These are phyloP conservation scores for Nemophila menziesii DNA, from an alignment of 257 asterid species.

Conservation along the genomic window DNA sequence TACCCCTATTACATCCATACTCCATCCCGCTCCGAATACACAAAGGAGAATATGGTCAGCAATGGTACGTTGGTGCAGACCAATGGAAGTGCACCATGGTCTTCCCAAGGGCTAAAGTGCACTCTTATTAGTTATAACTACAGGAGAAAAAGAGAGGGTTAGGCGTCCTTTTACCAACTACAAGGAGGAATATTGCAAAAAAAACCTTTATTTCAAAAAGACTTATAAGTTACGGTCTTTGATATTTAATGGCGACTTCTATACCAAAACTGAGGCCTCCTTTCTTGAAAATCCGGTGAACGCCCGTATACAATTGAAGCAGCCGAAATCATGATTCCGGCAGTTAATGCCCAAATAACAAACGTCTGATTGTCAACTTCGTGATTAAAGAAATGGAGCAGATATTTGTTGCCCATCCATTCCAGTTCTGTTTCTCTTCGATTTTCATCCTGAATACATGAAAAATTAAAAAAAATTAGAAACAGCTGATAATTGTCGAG, in stretches of 20 bases:
- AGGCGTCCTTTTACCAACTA: too few species aligned
- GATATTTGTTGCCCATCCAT: constrained; percentile 44
- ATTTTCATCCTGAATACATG: constrained; percentile 43
- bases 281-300: constrained; percentile 43
- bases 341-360: constrained; percentile 75
- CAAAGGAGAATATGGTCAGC: too few species aligned
- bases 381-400: constrained; percentile 64
- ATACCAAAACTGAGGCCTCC: constrained; percentile 51
- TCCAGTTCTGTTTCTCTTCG: constrained; percentile 48
- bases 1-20: too few species aligned
- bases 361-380: constrained; percentile 22
- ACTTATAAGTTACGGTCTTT: too few species aligned
- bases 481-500: constrained; percentile 3
- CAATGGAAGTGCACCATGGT: too few species aligned
- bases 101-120: too few species aligned
- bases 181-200: too few species aligned
- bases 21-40: too few species aligned
- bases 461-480: neutral
- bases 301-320: constrained; percentile 53
- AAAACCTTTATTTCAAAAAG: too few species aligned
- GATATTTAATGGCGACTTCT: constrained; percentile 26
- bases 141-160: too few species aligned
- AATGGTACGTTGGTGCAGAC: too few species aligned
- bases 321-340: constrained; percentile 51
- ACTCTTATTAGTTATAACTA: too few species aligned